Percentiles rank a stretch among this genome's conserved stretches.
These are phyloP conservation scores for Diospyros lotus DNA, from an alignment of 148 eudicot species.

Conservation along the genomic window DNA sequence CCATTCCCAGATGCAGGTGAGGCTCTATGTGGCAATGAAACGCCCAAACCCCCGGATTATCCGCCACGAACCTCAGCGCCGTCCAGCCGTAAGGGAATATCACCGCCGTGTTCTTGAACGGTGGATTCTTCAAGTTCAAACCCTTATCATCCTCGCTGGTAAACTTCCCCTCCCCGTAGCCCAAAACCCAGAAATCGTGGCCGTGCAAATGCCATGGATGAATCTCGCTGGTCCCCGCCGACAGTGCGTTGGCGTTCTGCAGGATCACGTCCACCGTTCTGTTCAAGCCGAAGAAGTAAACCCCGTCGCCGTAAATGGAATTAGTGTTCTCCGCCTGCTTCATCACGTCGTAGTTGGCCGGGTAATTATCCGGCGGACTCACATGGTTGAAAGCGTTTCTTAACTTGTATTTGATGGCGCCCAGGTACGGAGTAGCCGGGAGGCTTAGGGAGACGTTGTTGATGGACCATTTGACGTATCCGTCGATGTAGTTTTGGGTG, in stretches of 20 bases:
- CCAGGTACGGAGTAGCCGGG: constrained; percentile 72
- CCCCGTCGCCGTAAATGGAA: constrained; percentile 45
- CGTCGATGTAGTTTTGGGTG: constrained; percentile 65
- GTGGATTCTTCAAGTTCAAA: constrained; percentile 69
- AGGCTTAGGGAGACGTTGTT: constrained; percentile 67
- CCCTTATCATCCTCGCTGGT: constrained; percentile 30
- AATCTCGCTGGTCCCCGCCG: constrained; percentile 44
- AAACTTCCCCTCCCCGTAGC: constrained; percentile 80
- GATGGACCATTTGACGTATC: constrained; percentile 69
- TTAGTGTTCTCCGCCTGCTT: constrained; percentile 41
- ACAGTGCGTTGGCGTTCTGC: constrained; percentile 70
- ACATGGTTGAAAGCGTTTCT: constrained; percentile 26
- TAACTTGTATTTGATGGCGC: constrained; percentile 42
- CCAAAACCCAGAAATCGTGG: constrained; percentile 91
- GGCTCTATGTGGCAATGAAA: constrained; percentile 96
- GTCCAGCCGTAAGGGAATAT: constrained; percentile 87
- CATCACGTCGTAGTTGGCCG: constrained; percentile 38
- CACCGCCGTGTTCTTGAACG: constrained; percentile 65
- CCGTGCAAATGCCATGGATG: constrained; percentile 97
- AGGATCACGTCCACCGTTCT: constrained; percentile 59
- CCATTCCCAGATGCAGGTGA: constrained; percentile 95
- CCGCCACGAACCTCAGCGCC: constrained; percentile 68
- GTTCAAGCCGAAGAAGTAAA: constrained; percentile 47
- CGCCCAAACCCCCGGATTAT: constrained; percentile 93
- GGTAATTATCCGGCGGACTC: constrained; percentile 43